These are phyloP conservation scores for Vanderwaltozyma verrucispora DNA, from an alignment of 805 yeast species.

Conservation along the genomic window DNA sequence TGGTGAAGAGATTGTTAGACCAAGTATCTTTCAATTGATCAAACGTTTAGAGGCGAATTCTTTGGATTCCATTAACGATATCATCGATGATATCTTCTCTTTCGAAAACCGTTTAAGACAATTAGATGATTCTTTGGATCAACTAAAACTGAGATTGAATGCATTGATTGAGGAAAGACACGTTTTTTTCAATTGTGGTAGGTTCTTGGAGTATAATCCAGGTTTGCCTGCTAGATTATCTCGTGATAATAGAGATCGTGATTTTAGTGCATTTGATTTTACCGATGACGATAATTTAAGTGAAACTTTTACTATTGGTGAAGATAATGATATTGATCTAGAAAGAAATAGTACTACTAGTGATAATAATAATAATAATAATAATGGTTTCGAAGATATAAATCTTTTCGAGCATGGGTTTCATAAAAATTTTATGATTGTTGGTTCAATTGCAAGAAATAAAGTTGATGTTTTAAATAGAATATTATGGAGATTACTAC, in stretches of 20 bases:
- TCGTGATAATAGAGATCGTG: conserved; percentile 10
- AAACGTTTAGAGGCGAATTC: conserved; percentile 20
- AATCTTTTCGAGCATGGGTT: conserved; percentile 32
- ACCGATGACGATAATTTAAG: conserved; percentile 19
- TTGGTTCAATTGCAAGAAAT: conserved; percentile 73
- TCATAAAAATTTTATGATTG: conserved; percentile 28
- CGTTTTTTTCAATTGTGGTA: conserved; percentile 41
- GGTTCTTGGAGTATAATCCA: conserved; percentile 36
- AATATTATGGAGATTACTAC: conserved; percentile 82
- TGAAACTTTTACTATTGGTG: conserved; percentile 19
- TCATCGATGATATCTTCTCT: conserved; percentile 47
- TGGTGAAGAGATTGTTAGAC: conserved; percentile 14
- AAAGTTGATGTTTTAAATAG: conserved; percentile 65
- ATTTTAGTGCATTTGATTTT: too few relatives aligned
- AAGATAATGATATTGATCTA: conserved; percentile 1
- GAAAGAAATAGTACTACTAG: not conserved
- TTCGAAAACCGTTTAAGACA: conserved; percentile 67
- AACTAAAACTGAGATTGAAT: conserved; percentile 50
- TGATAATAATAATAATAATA: not conserved
- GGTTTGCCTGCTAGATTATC: conserved; percentile 11
- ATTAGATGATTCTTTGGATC: conserved; percentile 58
- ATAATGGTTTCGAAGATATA: conserved; percentile 5
- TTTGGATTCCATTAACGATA: conserved; percentile 42
- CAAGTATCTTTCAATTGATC: conserved; percentile 11
- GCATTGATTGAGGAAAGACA: conserved; percentile 62